Evolutionary conservation across 495 filamentous ascomycete species (phyloP).

Genomic region (Penicillium salamii): DNA sequence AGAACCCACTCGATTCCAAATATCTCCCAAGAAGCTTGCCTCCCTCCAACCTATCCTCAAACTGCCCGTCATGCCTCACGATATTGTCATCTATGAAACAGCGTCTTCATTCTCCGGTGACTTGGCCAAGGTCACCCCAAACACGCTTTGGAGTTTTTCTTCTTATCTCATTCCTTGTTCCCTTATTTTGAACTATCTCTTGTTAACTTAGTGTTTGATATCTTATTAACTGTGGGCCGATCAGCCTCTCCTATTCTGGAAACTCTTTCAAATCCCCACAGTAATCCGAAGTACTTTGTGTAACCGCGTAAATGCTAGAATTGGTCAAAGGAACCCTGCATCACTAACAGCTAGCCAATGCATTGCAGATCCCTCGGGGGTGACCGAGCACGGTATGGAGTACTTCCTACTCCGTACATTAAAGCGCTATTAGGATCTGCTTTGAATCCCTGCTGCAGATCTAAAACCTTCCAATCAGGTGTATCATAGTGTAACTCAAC

Average conservation of each 20-base stretch:
- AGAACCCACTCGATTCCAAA: background rate
- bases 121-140: slow-evolving; percentile 10
- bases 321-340: too few species aligned
- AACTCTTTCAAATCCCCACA: too few species aligned
- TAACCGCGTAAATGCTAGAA: too few species aligned
- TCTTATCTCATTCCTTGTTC: slow-evolving; percentile 9
- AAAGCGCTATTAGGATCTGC: too few species aligned
- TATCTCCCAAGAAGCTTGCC: slow-evolving; percentile 7
- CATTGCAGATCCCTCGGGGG: too few species aligned
- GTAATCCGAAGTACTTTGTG: too few species aligned
- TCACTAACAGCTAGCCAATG: too few species aligned
- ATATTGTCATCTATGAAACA: slow-evolving; percentile 22
- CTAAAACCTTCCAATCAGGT: too few species aligned
- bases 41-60: slow-evolving; percentile 9
- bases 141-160: slow-evolving; percentile 7
- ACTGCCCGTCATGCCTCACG: slow-evolving; percentile 31
- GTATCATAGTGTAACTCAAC: too few species aligned
- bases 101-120: slow-evolving; percentile 22
- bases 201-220: slow-evolving; percentile 10
- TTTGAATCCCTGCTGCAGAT: too few species aligned
- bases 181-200: slow-evolving; percentile 6
- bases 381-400: too few species aligned
- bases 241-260: background rate
- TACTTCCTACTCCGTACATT: too few species aligned
- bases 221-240: background rate